Conservation (phyloP, 2,329 filamentous ascomycete genomes). For the Botryotinia calthae region DNA sequence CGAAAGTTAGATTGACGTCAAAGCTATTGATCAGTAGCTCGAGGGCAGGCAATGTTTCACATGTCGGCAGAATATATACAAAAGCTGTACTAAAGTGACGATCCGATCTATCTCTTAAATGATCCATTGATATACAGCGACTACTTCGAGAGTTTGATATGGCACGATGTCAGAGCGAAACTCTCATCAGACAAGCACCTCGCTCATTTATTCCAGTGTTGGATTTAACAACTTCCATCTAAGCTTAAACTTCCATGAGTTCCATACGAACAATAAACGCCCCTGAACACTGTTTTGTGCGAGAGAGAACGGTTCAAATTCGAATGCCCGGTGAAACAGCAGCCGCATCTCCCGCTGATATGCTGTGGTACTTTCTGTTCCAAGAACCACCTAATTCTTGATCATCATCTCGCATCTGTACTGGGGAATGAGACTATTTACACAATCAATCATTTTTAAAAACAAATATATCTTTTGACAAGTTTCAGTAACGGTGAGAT, state of each 20-base stretch:
- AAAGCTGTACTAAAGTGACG: not conserved
- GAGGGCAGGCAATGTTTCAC: not conserved
- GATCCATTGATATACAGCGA: not conserved
- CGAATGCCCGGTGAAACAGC: not conserved
- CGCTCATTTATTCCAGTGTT: not conserved
- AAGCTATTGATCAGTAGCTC: not conserved
- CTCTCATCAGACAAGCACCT: not conserved
- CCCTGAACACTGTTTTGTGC: not conserved
- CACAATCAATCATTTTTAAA: not conserved
- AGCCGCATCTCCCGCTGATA: not conserved
- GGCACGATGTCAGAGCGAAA: not conserved
- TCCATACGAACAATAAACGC: not conserved
- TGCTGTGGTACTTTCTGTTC: not conserved
- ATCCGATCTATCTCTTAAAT: not conserved
- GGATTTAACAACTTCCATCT: not conserved
- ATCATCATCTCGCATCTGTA: not conserved
- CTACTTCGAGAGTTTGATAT: not conserved
- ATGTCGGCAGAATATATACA: not conserved
- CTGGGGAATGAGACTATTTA: not conserved
- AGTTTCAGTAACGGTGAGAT: not conserved
- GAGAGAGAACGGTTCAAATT: not conserved
- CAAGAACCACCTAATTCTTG: not conserved
- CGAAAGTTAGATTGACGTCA: not conserved
- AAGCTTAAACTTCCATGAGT: not conserved
- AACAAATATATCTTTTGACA: not conserved